Evolutionary conservation across 257 asterid species (phyloP).

Genomic region (Solanum okadae): DNA sequence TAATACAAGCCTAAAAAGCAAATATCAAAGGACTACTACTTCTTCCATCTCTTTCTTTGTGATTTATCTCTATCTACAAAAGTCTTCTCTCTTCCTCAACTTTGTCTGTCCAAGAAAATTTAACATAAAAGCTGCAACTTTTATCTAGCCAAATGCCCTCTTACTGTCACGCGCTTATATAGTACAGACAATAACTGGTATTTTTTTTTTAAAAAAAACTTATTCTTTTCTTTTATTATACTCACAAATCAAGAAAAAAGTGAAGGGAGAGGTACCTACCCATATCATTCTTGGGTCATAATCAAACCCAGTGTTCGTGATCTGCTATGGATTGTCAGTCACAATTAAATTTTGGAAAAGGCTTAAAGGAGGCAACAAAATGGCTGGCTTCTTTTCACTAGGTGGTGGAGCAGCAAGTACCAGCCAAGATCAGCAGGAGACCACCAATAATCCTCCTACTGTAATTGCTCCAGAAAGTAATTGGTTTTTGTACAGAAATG

Average conservation of each 20-base stretch:
- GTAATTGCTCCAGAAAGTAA: constrained; percentile 46
- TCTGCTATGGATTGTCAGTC: constrained; percentile 44
- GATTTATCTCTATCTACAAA: constrained; percentile 21
- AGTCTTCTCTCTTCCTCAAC: constrained; percentile 17
- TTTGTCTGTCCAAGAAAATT: constrained; percentile 22
- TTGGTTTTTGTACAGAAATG: constrained; percentile 66
- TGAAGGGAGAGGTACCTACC: constrained; percentile 19
- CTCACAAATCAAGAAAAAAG: constrained; percentile 28
- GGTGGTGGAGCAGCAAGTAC: constrained; percentile 27
- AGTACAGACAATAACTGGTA: background rate
- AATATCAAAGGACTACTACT: background rate
- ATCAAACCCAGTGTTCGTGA: constrained; percentile 30
- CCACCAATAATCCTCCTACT: constrained; percentile 18
- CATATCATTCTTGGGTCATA: constrained; percentile 21
- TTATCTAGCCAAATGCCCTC: background rate
- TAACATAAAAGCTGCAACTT: constrained; percentile 25
- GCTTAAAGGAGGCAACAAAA: constrained; percentile 10
- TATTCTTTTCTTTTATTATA: constrained; percentile 18
- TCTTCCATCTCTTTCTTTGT: background rate
- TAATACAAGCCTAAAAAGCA: constrained; percentile 25
- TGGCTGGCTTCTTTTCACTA: constrained; percentile 91
- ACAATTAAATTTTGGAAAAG: constrained; percentile 21
- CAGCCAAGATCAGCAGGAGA: constrained; percentile 9
- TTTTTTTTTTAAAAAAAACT: background rate
- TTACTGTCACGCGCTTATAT: constrained; percentile 11